A percentile compares a stretch with the other conserved stretches of the same genome.
Evolutionary conservation across 2,329 filamentous ascomycete species (phyloP).

Genomic region (Aureobasidium namibiae): DNA sequence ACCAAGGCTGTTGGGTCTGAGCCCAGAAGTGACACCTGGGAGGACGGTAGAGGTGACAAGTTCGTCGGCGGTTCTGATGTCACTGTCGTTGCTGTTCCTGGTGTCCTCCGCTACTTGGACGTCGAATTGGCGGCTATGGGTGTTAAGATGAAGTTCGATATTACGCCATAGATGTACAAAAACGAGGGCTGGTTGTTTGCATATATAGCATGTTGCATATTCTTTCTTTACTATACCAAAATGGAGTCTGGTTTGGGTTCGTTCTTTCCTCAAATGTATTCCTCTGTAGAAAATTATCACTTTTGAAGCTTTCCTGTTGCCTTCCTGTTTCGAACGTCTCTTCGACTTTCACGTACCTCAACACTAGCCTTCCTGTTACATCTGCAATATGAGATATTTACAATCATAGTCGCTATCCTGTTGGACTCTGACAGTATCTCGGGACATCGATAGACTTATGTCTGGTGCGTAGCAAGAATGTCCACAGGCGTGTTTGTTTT

Average conservation of each 20-base stretch:
- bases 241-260: slow-evolving; percentile 7
- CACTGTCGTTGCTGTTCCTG: slow-evolving; percentile 83
- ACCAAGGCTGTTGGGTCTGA: slow-evolving; percentile 23
- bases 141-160: slow-evolving; percentile 85
- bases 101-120: slow-evolving; percentile 86
- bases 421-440: not conserved
- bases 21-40: slow-evolving; percentile 60
- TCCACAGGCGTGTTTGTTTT: not conserved
- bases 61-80: slow-evolving; percentile 88
- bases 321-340: not conserved
- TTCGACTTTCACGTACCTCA: not conserved
- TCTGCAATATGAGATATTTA: not conserved
- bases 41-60: slow-evolving; percentile 75
- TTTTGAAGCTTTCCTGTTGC: not conserved
- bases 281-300: not conserved
- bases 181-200: not conserved
- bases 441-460: not conserved
- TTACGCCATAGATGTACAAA: slow-evolving; percentile 39
- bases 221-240: slow-evolving; percentile 11
- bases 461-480: not conserved
- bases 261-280: not conserved
- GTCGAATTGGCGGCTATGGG: slow-evolving; percentile 96
- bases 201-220: slow-evolving; percentile 1
- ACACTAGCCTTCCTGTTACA: not conserved
- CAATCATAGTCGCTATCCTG: not conserved